phyloP scores from a whole-genome alignment of 2,329 filamentous ascomycete species.

The Sporothrix brunneoviolacea region DNA sequence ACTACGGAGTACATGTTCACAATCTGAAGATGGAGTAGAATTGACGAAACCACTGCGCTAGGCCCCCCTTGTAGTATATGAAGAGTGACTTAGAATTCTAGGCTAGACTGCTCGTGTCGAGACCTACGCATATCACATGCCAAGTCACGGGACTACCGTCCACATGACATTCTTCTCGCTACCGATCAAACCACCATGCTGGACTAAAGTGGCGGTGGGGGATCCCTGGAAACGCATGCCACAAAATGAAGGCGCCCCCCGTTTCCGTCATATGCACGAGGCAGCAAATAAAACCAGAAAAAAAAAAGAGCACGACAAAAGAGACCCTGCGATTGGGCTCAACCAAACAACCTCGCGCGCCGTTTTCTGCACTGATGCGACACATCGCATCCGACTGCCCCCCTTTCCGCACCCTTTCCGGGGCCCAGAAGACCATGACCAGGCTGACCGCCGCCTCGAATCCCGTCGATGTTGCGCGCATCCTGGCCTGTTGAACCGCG shows the following conservation, averaged over 20 bases:
- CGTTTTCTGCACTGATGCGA: slow-evolving; percentile 2
- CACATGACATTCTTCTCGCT: not conserved
- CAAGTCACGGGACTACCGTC: too few species aligned
- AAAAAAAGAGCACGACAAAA: not conserved
- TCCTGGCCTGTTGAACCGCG: not conserved
- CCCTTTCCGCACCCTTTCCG: not conserved
- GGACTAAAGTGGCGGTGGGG: slow-evolving; percentile 11
- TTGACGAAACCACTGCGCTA: too few species aligned
- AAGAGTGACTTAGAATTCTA: too few species aligned
- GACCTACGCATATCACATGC: too few species aligned
- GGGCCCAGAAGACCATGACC: slow-evolving; percentile 7
- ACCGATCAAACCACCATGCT: not conserved
- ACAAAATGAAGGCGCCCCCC: slow-evolving; percentile 3
- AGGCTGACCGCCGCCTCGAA: slow-evolving; percentile 1
- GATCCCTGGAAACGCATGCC: slow-evolving; percentile 1
- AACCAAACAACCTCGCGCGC: too few species aligned
- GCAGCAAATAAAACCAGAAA: slow-evolving; percentile 6
- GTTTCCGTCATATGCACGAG: slow-evolving; percentile 1
- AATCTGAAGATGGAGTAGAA: too few species aligned
- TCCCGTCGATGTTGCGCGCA: slow-evolving; percentile 5
- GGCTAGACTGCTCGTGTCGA: too few species aligned
- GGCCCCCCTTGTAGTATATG: too few species aligned
- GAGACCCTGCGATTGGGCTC: not conserved
- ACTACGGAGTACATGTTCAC: too few species aligned
- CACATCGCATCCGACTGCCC: not conserved